Percentiles rank a stretch among this genome's conserved stretches.
These are phyloP conservation scores for Hypsizygus marmoreus DNA, from an alignment of 768 basidiomycete species.

Conservation along the genomic window DNA sequence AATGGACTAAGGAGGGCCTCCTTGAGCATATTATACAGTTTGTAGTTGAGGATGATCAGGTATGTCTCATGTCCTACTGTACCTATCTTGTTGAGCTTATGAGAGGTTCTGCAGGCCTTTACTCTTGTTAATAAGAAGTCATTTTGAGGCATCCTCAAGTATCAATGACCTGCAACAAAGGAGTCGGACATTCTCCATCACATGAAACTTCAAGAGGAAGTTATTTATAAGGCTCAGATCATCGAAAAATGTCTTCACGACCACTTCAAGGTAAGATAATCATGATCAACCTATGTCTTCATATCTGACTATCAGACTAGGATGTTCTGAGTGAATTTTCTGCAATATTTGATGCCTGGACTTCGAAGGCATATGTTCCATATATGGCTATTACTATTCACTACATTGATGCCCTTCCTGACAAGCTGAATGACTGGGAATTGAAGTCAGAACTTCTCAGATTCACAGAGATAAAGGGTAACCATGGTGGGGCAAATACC, in stretches of 20 bases:
- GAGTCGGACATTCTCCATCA: slow-evolving; percentile 12
- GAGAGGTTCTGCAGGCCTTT: slow-evolving; percentile 5
- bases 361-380: slow-evolving; percentile 9
- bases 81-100: slow-evolving; percentile 4
- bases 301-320: slow-evolving; percentile 4
- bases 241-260: slow-evolving; percentile 4
- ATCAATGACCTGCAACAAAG: slow-evolving; percentile 12
- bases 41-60: slow-evolving; percentile 11
- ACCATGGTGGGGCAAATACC: slow-evolving; percentile 10
- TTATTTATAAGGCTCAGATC: slow-evolving; percentile 12
- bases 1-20: slow-evolving; percentile 14
- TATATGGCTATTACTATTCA: slow-evolving; percentile 15
- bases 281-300: background rate
- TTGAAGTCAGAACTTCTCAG: slow-evolving; percentile 7
- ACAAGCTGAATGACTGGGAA: slow-evolving; percentile 9
- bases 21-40: slow-evolving; percentile 11
- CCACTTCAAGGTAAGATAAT: slow-evolving; percentile 12
- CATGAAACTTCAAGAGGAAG: slow-evolving; percentile 11
- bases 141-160: slow-evolving; percentile 11
- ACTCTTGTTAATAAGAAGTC: slow-evolving; percentile 6
- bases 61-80: no score
- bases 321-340: slow-evolving; percentile 9
- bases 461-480: slow-evolving; percentile 9
- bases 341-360: slow-evolving; percentile 17
- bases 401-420: slow-evolving; percentile 11